Conservation (phyloP, 371 early-diverging fungal genomes). For the Rhizopus arrhizus region DNA sequence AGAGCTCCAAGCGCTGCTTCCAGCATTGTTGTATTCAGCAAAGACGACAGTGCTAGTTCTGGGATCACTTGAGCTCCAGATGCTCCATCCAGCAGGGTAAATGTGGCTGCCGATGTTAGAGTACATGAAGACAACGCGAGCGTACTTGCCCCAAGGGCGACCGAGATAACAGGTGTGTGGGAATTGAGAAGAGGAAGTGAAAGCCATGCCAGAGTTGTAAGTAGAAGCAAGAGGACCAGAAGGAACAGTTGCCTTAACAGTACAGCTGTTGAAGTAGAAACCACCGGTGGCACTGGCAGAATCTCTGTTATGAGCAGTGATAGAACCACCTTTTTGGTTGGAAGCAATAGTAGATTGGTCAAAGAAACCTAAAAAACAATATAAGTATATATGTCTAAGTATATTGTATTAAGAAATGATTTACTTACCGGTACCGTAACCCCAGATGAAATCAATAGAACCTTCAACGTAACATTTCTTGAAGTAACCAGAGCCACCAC, state of each 20-base stretch:
- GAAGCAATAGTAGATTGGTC: constrained; percentile 19
- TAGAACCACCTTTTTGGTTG: constrained; percentile 6
- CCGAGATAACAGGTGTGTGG: no score
- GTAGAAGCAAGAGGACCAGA: constrained; percentile 5
- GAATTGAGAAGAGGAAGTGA: no score
- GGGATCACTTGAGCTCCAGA: no score
- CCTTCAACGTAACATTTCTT: constrained; percentile 38
- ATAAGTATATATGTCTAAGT: not conserved
- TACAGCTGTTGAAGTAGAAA: constrained; percentile 19
- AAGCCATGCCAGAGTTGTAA: no score
- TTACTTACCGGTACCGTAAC: constrained; percentile 20
- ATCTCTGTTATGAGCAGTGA: constrained; percentile 20
- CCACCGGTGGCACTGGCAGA: constrained; percentile 11
- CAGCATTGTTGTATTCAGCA: no score
- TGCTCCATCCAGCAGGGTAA: no score
- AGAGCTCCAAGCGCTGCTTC: no score
- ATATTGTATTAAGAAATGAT: not conserved
- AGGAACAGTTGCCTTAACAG: constrained; percentile 13
- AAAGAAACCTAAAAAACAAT: constrained; percentile 6
- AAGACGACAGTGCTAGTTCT: no score
- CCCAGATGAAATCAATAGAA: constrained; percentile 43
- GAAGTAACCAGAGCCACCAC: constrained; percentile 29
- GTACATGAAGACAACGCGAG: no score
- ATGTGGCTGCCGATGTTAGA: no score
- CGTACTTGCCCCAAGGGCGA: no score